Evolutionary conservation across 2,329 filamentous ascomycete genomes (phyloP).

Genomic region (Lasiodiplodia gonubiensis): DNA sequence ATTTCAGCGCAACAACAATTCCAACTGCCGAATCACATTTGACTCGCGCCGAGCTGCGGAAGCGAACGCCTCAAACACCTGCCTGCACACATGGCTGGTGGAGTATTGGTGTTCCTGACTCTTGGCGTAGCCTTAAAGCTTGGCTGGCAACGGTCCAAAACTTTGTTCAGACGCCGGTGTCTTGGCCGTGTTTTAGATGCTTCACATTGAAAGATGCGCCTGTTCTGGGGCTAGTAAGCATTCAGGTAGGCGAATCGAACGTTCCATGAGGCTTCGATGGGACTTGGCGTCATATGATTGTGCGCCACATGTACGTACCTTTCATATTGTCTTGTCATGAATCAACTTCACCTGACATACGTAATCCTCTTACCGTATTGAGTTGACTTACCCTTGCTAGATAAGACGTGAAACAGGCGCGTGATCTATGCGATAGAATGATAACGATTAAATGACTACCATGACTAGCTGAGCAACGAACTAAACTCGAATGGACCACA

Average conservation of each 20-base stretch:
- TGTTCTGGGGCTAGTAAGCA: background rate
- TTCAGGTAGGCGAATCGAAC: background rate
- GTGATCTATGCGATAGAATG: background rate
- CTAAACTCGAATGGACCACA: background rate
- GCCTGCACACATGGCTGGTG: background rate
- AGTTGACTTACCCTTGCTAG: too few relatives aligned
- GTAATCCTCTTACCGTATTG: background rate
- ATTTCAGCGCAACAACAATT: too few relatives aligned
- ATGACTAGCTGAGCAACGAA: background rate
- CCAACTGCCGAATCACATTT: background rate
- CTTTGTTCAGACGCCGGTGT: conserved; percentile 14
- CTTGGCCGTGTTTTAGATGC: conserved; percentile 9
- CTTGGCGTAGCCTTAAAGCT: background rate
- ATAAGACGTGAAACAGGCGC: too few relatives aligned
- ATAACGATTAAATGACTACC: background rate
- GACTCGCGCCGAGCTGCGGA: background rate
- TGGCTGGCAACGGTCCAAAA: conserved; percentile 9
- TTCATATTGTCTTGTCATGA: background rate
- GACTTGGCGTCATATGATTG: background rate
- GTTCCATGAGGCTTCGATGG: background rate
- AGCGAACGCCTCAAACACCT: background rate
- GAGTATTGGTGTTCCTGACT: background rate
- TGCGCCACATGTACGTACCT: background rate
- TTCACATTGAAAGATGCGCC: background rate
- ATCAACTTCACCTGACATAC: background rate